These are phyloP conservation scores for Balamuthia mandrillaris DNA, from an alignment of 208 protist species.

Conservation along the genomic window DNA sequence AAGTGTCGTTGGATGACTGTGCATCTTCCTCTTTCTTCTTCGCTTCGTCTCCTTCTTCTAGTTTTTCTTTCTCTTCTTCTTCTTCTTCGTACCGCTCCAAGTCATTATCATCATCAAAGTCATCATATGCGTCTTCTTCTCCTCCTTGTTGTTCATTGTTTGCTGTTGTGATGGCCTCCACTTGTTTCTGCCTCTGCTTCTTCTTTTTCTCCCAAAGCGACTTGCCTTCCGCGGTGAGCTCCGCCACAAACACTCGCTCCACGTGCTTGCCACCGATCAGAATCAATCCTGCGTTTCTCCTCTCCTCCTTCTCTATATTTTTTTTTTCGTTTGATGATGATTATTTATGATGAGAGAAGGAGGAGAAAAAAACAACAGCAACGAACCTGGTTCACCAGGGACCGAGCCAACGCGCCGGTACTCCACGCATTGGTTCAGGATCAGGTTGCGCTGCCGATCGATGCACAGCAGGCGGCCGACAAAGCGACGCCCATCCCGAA, in stretches of 20 bases:
- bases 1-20: too few relatives aligned
- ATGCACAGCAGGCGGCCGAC: constrained; percentile 19
- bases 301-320: constrained; percentile 38
- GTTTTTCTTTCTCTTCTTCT: too few relatives aligned
- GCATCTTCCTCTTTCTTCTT: too few relatives aligned
- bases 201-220: constrained; percentile 33
- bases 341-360: not conserved
- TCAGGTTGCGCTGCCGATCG: constrained; percentile 15
- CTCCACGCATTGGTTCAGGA: constrained; percentile 17
- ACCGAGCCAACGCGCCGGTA: not conserved
- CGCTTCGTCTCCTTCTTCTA: too few relatives aligned
- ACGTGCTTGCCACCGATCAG: constrained; percentile 35
- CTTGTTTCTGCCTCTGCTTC: not conserved
- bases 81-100: too few relatives aligned
- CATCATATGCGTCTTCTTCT: not conserved
- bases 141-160: not conserved
- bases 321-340: too few relatives aligned
- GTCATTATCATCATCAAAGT: too few relatives aligned
- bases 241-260: not conserved
- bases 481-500: constrained; percentile 22
- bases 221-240: constrained; percentile 19
- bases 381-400: not conserved
- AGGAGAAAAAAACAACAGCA: not conserved
- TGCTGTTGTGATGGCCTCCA: too few relatives aligned
- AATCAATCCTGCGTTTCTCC: constrained; percentile 19